A percentile compares a stretch with the other conserved stretches of the same genome.
phyloP scores from a whole-genome alignment of 257 asterid genomes.

The Solanum raphanifolium region DNA sequence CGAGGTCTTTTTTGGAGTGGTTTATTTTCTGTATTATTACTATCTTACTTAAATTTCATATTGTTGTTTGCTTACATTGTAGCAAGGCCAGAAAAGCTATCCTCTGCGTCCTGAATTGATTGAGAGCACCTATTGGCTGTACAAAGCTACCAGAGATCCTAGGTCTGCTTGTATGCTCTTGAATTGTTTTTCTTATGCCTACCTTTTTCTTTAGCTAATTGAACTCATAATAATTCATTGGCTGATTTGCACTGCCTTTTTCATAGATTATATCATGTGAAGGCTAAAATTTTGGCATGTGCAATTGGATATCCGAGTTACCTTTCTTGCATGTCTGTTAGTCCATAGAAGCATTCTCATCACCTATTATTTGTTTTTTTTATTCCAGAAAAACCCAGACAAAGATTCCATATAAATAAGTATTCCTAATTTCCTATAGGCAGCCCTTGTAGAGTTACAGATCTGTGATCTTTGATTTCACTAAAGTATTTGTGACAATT shows the following conservation, averaged over 20 bases:
- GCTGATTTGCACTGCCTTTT: neutral
- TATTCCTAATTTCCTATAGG: neutral
- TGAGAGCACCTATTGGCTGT: constrained; percentile 97
- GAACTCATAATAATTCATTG: neutral
- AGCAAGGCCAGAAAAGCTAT: constrained; percentile 98
- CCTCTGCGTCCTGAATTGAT: constrained; percentile 95
- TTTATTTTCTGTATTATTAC: neutral
- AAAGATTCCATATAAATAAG: neutral
- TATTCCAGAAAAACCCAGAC: neutral
- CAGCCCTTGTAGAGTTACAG: neutral
- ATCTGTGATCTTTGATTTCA: neutral
- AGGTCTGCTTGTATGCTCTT: constrained; percentile 37
- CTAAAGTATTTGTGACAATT: neutral
- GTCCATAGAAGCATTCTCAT: neutral
- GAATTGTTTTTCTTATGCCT: neutral
- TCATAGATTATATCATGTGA: neutral
- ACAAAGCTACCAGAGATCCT: constrained; percentile 93
- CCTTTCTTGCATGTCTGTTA: neutral
- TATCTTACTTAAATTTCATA: neutral
- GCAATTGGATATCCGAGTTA: neutral
- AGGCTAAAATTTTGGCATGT: neutral
- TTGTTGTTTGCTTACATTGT: constrained; percentile 10
- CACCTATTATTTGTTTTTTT: neutral
- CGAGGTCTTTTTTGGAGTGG: neutral
- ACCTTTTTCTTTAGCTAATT: neutral